Conservation (phyloP, 73 alveolate genomes). For the Paramecium pentaurelia region DNA sequence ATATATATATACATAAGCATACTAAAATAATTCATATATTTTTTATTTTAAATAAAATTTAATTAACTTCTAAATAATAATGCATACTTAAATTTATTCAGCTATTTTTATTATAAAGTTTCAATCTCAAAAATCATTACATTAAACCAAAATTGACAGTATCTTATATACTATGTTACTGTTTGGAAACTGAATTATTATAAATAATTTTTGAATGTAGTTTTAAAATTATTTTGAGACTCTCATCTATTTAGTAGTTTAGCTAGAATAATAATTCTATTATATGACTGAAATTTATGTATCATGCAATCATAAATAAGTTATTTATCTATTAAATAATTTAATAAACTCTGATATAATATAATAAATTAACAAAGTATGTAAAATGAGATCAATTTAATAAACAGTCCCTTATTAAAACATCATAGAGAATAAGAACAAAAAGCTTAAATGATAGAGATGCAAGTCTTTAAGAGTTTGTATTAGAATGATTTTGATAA, state of each 20-base stretch:
- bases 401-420: neutral
- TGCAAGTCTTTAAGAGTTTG: neutral
- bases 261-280: neutral
- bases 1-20: neutral
- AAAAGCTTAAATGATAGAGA: neutral
- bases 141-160: too few relatives aligned
- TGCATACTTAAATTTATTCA: too few relatives aligned
- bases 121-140: too few relatives aligned
- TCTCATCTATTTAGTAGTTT: neutral
- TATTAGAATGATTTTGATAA: neutral
- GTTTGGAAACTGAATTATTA: too few relatives aligned
- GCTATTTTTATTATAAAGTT: too few relatives aligned
- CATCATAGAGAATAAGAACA: neutral
- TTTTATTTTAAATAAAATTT: neutral
- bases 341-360: neutral
- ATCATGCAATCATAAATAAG: too few relatives aligned
- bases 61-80: neutral
- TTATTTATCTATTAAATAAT: neutral
- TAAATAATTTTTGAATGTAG: neutral
- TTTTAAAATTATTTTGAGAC: neutral
- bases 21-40: neutral
- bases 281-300: too few relatives aligned
- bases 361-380: neutral
- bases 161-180: too few relatives aligned
- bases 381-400: neutral